Base-by-base conservation (phyloP, 2,329 filamentous ascomycete genomes). In the Aspergillus floridensis region DNA sequence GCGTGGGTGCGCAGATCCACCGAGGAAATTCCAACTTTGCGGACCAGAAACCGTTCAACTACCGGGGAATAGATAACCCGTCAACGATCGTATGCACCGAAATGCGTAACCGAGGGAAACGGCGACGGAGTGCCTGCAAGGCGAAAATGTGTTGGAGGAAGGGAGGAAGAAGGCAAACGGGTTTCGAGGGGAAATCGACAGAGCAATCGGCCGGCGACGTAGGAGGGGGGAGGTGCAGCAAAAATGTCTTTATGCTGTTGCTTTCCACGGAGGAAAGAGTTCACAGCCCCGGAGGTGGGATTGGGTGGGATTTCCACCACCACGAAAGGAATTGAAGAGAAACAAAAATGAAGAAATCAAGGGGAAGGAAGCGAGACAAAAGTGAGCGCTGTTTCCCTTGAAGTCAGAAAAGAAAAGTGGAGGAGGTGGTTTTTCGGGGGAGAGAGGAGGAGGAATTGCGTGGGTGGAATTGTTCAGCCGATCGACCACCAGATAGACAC, bases 201-300 rank as follows among this genome's bases (percentile, higher is more conserved):
- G 58, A 64, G 65, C 61, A 64, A 62, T 65, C 64, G 64, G 59
- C 62, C 58, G 62, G 63, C 64, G 65, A 63, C 60, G 62, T 56
- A 58, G 32, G 32, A 5, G 32, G 32, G 32, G 11, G 32, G 10
- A 12, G 14, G 32, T 35, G 59, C 59, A 65, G 62, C 63, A 65
- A 64, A 66, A 65, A 62, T 59, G 64, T 58, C 52, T 63, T 62
- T 53, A 56, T 63, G 59, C 57, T 61, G 59, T 55, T 61, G 62
- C 59, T 61, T 50, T 57, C 55, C 58, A 56, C 59, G 26, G 59
- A 29, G 53, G 49, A 53, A 59, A 53, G 53, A 24, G 38, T 46
- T 57, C 24, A 52, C 35, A 59, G 19, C 48, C 35, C 38, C 29
- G 52, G 47, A 55, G 58, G 51, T 21, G 22, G 35, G n/a, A 29